Base-by-base conservation (phyloP, 2,329 filamentous ascomycete genomes). In the Exophiala aquamarina region DNA sequence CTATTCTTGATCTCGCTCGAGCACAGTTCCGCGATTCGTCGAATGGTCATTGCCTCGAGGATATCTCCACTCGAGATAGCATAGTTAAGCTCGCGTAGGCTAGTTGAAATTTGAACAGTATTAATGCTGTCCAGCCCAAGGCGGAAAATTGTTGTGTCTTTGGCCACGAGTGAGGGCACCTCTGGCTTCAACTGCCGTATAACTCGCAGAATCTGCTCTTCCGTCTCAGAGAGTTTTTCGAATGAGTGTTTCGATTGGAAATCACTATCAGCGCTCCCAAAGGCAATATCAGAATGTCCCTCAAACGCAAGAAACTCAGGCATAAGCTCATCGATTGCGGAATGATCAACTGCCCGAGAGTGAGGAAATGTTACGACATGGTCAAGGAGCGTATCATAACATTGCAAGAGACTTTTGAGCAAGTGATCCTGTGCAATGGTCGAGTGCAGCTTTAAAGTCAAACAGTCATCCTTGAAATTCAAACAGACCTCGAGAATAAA, bases 91-190 rank as follows among this genome's bases (percentile, higher is more conserved):
- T 74, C 77, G 14, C 85, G 81, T 13, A 96, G 71, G 19, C 76
- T 70, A 1, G 81, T 76, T 1, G 89, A 87, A 8, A 95, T 74
- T 60, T 95, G 90, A 13, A 81, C 76, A 1, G 89, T 87, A 50
- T 86, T 91, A 60, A 97, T 93, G 63, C 91, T 96, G 66, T 96
- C 91, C 3, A 96, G 71, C 0, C 92, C 92, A n/a, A 95, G 78
- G 48, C 86, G 83, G 59, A 92, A 95, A 39, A 97, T 89, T 0
- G 87, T 89, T 0, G 82, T 89, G 8, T 77, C 20, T 38, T 41
- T 55, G 43, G 19, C 45, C 10, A 55, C 39, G 6, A 18, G 31
- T 2, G 19, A 11, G 11, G 29, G 34, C 13, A 34, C 4, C 13
- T 37, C 45, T 9, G 44, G 41, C 34, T 51, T 50, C 17, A 56